Conservation (phyloP, 2,329 filamentous ascomycete genomes). For the Elsinoe perseae region DNA sequence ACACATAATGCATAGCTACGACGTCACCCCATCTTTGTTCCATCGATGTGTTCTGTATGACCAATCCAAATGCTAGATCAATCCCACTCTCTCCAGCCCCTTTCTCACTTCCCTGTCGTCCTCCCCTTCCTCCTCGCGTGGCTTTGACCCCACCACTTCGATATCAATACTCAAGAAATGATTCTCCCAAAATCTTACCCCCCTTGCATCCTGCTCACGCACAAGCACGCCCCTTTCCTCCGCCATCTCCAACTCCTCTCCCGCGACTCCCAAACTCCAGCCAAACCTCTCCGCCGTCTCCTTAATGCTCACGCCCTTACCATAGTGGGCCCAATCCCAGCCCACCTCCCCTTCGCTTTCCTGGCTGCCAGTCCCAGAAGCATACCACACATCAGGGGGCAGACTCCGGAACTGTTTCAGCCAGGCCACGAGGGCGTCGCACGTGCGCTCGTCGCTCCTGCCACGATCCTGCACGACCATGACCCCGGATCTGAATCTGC, state of each 20-base stretch:
- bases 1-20: constrained; percentile 1
- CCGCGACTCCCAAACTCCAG: constrained; percentile 94
- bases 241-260: constrained; percentile 93
- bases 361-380: not conserved
- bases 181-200: constrained; percentile 90
- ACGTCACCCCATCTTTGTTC: not conserved
- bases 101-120: constrained; percentile 9
- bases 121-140: constrained; percentile 5
- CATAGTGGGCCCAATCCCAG: constrained; percentile 73
- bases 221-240: constrained; percentile 84
- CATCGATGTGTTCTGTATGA: not conserved
- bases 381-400: constrained; percentile 48
- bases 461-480: constrained; percentile 85
- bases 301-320: constrained; percentile 79
- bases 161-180: constrained; percentile 21
- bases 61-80: not conserved
- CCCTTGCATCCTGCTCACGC: constrained; percentile 85
- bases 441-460: constrained; percentile 82
- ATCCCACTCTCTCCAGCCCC: not conserved
- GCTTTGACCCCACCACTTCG: not conserved
- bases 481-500: constrained; percentile 88
- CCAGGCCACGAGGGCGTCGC: constrained; percentile 69
- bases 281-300: constrained; percentile 84
- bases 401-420: constrained; percentile 65
- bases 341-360: constrained; percentile 40